Conservation (phyloP, 306 rosid genomes). For the Delonix regia region DNA sequence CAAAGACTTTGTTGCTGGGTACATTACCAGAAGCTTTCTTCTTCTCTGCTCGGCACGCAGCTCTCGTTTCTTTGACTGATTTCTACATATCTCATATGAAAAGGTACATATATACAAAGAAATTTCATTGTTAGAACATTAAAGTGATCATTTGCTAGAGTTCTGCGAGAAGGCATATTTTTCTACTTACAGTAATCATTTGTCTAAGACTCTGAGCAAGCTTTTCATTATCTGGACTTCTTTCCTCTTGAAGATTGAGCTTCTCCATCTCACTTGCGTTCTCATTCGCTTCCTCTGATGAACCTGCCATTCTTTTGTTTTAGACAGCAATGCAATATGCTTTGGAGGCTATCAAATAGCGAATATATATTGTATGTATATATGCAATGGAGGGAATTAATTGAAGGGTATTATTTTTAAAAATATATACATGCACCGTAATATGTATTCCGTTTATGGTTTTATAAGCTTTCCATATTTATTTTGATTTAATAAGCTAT, state of each 20-base stretch:
- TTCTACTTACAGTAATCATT: neutral
- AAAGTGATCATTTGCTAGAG: neutral
- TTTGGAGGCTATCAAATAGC: neutral
- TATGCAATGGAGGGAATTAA: neutral
- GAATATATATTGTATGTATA: neutral
- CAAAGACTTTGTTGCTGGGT: no score
- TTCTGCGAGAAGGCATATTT: no score
- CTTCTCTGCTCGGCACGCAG: no score
- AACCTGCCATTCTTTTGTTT: neutral
- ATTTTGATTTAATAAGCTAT: neutral
- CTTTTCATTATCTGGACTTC: neutral
- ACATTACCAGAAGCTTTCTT: neutral
- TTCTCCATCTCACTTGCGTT: neutral
- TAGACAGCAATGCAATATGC: neutral
- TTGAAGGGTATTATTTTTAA: conserved; percentile 2
- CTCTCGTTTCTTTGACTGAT: neutral
- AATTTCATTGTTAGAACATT: neutral
- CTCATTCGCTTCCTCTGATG: neutral
- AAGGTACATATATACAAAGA: neutral
- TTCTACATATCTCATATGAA: neutral
- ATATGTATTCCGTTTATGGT: neutral
- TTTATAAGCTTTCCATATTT: neutral
- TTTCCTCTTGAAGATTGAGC: no score
- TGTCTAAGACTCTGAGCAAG: neutral
- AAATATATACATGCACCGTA: neutral